Evolutionary conservation across 306 rosid species (phyloP), one percentile per base, ranked within the genome.

Genomic region (Ammopiptanthus mongolicus): DNA sequence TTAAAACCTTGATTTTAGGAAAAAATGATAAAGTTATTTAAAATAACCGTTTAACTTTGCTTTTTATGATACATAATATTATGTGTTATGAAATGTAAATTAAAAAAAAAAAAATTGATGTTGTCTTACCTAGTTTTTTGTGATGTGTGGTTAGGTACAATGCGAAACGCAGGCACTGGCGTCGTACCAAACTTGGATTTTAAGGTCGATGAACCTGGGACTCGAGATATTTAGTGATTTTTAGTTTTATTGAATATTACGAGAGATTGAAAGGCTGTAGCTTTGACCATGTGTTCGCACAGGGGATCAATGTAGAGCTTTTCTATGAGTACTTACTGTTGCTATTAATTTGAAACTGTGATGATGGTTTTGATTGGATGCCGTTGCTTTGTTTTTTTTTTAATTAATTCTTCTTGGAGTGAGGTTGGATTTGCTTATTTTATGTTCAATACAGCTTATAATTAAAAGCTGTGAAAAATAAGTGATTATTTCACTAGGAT

Each of bases 91-190:
- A 25, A 25, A 25, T 25, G 28, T 25, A 0, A 25, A 25, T 2
- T 25, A 25, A 25, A 25, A 25, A 25, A 25, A 0, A 23, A 1
- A 39, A 8, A 9, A 1, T 7, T 44, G 10, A 10, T 75, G 28
- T 48, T 2, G 29, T 71, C 23, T 18, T 3, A 12, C 48, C 48
- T 2, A 42, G 2, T 42, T 42, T 42, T 42, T 42, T 42, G 48
- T 42, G 1, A 42, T 61, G 48, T 68, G 0, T 51, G 37, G 67
- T 69, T 76, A 91, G 97, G 85, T 89, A 91, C 65, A 91, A 91
- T 37, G 97, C 95, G 1, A 91, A 91, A 86, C 92, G 97, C 62
- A 87, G 97, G 88, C 97, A 91, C 86, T 91, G 97, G 97, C 97
- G 97, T 74, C 94, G 97, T 66, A 91, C 97, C 80, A 91, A 91